phyloP scores from a whole-genome alignment of 2,329 filamentous ascomycete species.

The Bipolaris oryzae region DNA sequence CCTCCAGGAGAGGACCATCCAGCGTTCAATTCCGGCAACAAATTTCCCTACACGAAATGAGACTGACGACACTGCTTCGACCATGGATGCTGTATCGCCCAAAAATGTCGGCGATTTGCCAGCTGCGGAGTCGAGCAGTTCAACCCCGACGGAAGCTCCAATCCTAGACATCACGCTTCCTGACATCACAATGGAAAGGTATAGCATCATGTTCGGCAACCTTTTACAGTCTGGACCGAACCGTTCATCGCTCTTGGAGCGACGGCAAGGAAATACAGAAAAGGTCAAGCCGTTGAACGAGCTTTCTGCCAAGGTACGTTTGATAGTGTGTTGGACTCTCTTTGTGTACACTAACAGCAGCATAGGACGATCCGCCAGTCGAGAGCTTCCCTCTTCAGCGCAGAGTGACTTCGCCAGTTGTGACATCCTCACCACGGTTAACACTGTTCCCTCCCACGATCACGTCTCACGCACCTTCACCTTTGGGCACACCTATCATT shows the following conservation, averaged over 20 bases:
- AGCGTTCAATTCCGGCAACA: constrained; percentile 25
- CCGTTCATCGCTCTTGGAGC: constrained; percentile 37
- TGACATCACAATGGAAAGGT: constrained; percentile 79
- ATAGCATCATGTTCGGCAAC: constrained; percentile 90
- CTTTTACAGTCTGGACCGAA: constrained; percentile 61
- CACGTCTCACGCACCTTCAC: constrained; percentile 34
- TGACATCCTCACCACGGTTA: constrained; percentile 19
- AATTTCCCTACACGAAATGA: constrained; percentile 24
- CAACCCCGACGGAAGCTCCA: constrained; percentile 28
- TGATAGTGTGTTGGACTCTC: neutral
- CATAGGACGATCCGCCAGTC: constrained; percentile 25
- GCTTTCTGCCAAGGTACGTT: constrained; percentile 42
- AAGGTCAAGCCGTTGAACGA: constrained; percentile 43
- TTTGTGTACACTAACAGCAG: constrained; percentile 12
- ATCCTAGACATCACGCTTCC: constrained; percentile 80
- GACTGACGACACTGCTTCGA: constrained; percentile 10
- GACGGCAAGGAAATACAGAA: constrained; percentile 45
- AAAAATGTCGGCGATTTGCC: constrained; percentile 15
- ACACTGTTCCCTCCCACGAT: constrained; percentile 43
- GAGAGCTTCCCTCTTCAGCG: constrained; percentile 27
- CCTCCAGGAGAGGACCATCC: constrained; percentile 14
- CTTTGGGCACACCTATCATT: constrained; percentile 23
- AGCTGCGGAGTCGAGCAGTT: constrained; percentile 3
- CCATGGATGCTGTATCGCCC: constrained; percentile 29
- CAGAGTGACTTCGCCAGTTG: constrained; percentile 42